Base-by-base conservation (phyloP, 768 basidiomycete genomes). In the Psilocybe tampanensis region DNA sequence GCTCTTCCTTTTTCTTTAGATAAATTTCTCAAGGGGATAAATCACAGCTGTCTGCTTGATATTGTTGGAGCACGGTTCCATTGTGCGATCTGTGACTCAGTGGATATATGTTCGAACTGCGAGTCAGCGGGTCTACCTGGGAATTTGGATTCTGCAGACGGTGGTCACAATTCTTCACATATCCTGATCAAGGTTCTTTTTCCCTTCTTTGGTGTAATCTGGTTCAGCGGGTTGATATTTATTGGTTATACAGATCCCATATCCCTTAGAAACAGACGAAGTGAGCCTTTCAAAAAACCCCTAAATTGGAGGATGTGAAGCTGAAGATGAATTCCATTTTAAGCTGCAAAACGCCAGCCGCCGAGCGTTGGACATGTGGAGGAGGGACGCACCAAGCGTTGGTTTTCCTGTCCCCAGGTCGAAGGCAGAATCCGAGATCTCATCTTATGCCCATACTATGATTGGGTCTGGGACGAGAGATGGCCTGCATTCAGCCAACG, bases 41-140 rank as follows among this genome's bases (percentile, higher is more conserved):
- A 12, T 33, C 47, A 18, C 64, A 95, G 95, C 64, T 98, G 95
- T 68, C 74, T 90, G 56, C 86, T 88, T 61, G 93, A 94, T 61
- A 95, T 98, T 60, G 82, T 95, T 22, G 95, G 95, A 17, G 92
- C 94, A 15, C 83, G 92, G 3, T 97, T 94, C 72, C 95, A 94
- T 65, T 98, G 95, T 65, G 91, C 92, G 9, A 86, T 92, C 19
- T 98, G 95, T 68, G 84, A 89, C 39, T 83, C 86, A 8, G 81
- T 93, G 39, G 92, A 94, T 64, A 93, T 94, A 32, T 94, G 93
- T 63, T 82, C 88, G 17, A 91, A 92, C 61, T 94, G 92, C 68
- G 92, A 94, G 69, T 88, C 89, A 11, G 91, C 88, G 23, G 92
- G 92, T 24, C 77, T 94, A 32, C 92, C 92, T 2, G 92, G 91